Evolutionary conservation across 2,329 filamentous ascomycete genomes (phyloP), one percentile per base, ranked within the genome.

Genomic region (Diaporthe ilicicola): DNA sequence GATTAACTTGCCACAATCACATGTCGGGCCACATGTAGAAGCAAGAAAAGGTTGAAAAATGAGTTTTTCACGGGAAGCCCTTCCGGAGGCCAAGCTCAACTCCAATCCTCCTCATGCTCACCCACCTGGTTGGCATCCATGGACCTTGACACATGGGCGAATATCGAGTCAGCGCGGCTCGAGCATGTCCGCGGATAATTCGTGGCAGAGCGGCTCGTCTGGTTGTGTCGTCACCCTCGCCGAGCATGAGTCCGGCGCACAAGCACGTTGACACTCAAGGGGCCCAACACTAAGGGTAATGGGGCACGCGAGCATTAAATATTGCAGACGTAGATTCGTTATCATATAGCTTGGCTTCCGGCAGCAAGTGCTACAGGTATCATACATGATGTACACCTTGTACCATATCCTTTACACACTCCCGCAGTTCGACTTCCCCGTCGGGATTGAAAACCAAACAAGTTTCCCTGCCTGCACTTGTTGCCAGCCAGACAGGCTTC

Each of bases 371-470:
- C 56, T 37, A 48, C 19, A 62, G 42, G 59, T 62, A 62, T 62
- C 59, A 62, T 62, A 62, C 59, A 62, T 32, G 27, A 22, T 62
- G 59, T 62, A 62, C 42, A 62, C 19, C 19, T 27, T 48, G 56
- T 48, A 62, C 56, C 56, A 34, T 22, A 22, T 22, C 39, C 32
- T 62, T 19, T 62, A 62, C 32, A 22, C 27, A 32, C 27, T 10
- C 19, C 56, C 7, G 19, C 56, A 62, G 15, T 27, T 22, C 29
- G 32, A 62, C 6, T 39, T 10, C 37, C 37, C 37, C 9, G 32
- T 9, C 9, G 32, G 32, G 32, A 34, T 34, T 4, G 32, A 34
- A 34, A 34, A 34, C 4, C 32, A 34, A 9, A 34, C n/a, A 34
- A 34, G 4, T 9, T 34, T 34, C 4, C 32, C 9, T 34, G 32